These are phyloP conservation scores for Plasmodium fragile DNA, from an alignment of 169 alveolate species.

Conservation along the genomic window DNA sequence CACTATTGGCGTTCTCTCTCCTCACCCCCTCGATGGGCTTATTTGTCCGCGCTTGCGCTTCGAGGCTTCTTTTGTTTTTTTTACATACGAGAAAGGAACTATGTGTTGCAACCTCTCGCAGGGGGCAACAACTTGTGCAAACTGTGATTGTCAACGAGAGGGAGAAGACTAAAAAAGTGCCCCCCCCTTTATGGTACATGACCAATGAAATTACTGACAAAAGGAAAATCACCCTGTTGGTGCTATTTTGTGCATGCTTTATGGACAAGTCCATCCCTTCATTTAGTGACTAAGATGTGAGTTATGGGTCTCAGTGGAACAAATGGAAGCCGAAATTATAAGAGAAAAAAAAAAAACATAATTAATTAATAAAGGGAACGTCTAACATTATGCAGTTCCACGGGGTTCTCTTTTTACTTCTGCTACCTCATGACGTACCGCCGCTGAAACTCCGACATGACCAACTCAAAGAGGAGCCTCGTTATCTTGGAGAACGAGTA, in stretches of 20 bases:
- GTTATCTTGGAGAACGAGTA: constrained; percentile 70
- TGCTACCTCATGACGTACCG: constrained; percentile 36
- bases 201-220: not conserved
- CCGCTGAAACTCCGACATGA: constrained; percentile 56
- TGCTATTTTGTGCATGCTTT: not conserved
- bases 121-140: not conserved
- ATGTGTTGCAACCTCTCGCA: not conserved
- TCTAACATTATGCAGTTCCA: not conserved
- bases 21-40: not conserved
- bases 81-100: not conserved
- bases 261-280: not conserved
- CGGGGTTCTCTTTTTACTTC: not conserved
- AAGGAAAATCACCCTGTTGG: not conserved
- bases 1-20: not conserved
- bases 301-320: not conserved
- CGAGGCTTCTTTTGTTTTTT: not conserved
- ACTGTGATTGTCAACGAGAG: not conserved
- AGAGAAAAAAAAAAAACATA: constrained; percentile 1
- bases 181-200: not conserved
- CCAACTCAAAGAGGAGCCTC: constrained; percentile 47
- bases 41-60: not conserved
- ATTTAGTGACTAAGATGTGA: not conserved
- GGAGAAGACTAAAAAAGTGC: not conserved
- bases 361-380: not conserved
- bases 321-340: not conserved